Evolutionary conservation across 179 eudicot species (phyloP), one percentile per base, ranked within the genome.

Genomic region (Camellia oleifera): DNA sequence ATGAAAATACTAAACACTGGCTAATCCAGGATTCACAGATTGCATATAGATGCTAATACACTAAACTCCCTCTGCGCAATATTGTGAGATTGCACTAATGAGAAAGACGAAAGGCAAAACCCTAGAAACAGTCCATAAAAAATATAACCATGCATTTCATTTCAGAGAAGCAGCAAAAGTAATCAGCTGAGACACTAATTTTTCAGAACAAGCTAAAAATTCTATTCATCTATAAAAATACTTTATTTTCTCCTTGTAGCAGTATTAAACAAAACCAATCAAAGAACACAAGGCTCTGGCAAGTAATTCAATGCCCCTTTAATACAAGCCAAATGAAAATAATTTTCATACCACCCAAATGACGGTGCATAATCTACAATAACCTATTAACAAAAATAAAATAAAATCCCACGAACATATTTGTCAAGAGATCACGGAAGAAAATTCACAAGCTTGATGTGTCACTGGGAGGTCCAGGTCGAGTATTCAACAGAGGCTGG

Each of bases 401-500:
- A 32, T 32, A 32, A 60, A 58, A 44, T 54, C 53, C 52, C n/a
- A 17, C 60, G 2, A 42, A 46, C 53, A 42, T 26, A 57, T 68
- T 42, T 13, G 75, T 12, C 81, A 69, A 56, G 40, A 44, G 57
- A 72, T 14, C 14, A 12, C 12, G 6, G 53, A 42, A n/a, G 26
- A 11, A n/a, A 6, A 50, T 78, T 70, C 78, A 81, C 72, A 61
- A 76, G 79, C 52, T 61, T 42, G 81, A 68, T 63, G 78, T 52
- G 65, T 83, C 88, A 52, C 52, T 79, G 18, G 83, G 85, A 62
- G 80, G 87, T 68, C 84, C 90, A 69, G 88, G 12, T 76, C 90
- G 82, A 78, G 90, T 79, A 76, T 86, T 82, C 86, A 86, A 79
- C 85, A 94, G 81, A 0, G 98, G 93, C 81, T 94, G 97, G 52